Percentiles rank a stretch among this genome's conserved stretches.
Evolutionary conservation across 192 early-diverging fungal genomes (phyloP).

Genomic region (Oehlia diaphana): DNA sequence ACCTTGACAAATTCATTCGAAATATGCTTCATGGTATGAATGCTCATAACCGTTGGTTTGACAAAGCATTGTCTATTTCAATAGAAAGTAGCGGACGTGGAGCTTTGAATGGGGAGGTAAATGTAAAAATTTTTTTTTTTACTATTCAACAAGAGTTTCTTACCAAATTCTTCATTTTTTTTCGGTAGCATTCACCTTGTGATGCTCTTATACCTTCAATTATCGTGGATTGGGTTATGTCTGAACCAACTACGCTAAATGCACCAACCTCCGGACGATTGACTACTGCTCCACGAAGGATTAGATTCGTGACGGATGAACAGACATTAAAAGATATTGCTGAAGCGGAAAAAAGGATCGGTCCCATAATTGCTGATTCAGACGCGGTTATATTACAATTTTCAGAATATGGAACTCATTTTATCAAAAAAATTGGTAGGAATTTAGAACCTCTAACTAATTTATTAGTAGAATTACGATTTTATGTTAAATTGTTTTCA

Average conservation of each 20-base stretch:
- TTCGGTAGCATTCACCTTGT: slow-evolving; percentile 69
- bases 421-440: slow-evolving; percentile 71
- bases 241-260: slow-evolving; percentile 40
- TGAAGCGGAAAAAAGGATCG: slow-evolving; percentile 54
- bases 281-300: slow-evolving; percentile 33
- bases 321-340: slow-evolving; percentile 37
- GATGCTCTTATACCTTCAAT: slow-evolving; percentile 77
- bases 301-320: slow-evolving; percentile 39
- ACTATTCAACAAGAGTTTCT: slow-evolving; percentile 28
- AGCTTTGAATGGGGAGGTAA: slow-evolving; percentile 58
- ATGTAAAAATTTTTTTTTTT: slow-evolving; percentile 13
- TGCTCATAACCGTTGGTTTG: slow-evolving; percentile 91
- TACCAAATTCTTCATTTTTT: not conserved
- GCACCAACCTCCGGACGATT: slow-evolving; percentile 31
- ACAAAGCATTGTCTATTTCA: slow-evolving; percentile 71
- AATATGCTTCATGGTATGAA: slow-evolving; percentile 60
- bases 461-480: not conserved
- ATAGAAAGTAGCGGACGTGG: slow-evolving; percentile 75
- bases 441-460: slow-evolving; percentile 1
- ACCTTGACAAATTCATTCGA: slow-evolving; percentile 38
- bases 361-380: slow-evolving; percentile 55
- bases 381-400: slow-evolving; percentile 65
- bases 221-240: slow-evolving; percentile 52
- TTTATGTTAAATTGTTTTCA: not conserved
- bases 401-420: slow-evolving; percentile 68